phyloP scores from a whole-genome alignment of 176 grass and related monocot genomes.

The Raddia distichophylla region DNA sequence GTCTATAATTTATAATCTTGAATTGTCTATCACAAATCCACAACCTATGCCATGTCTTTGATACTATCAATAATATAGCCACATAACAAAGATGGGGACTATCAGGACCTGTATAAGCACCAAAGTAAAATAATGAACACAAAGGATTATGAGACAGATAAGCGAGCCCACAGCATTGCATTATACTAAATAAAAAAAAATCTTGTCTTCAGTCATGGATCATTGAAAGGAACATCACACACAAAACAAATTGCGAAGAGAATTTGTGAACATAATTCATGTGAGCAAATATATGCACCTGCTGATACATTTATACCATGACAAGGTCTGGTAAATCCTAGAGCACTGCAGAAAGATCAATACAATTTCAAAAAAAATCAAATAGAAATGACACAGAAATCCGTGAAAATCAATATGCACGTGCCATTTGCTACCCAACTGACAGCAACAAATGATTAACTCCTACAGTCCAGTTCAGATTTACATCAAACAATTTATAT shows the following conservation, averaged over 20 bases:
- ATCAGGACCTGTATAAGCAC: background rate
- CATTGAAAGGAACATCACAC: background rate
- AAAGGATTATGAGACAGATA: background rate
- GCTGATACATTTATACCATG: background rate
- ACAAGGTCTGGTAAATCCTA: background rate
- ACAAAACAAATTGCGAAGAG: background rate
- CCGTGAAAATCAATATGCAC: background rate
- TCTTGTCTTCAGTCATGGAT: background rate
- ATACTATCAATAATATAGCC: background rate
- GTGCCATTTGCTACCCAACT: background rate
- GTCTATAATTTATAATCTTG: background rate
- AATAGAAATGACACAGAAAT: background rate
- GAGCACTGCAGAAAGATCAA: background rate
- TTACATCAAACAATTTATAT: background rate
- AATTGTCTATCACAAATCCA: background rate
- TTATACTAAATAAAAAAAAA: background rate
- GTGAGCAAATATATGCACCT: background rate
- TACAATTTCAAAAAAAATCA: background rate
- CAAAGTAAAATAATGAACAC: background rate
- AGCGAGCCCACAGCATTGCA: background rate
- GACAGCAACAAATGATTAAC: background rate
- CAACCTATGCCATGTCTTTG: background rate
- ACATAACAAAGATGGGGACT: background rate
- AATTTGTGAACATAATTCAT: background rate
- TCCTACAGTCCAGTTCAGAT: background rate